A percentile compares a stretch with the other conserved stretches of the same genome.
Evolutionary conservation across 768 basidiomycete species (phyloP).

Genomic region (Tulasnella sp.): DNA sequence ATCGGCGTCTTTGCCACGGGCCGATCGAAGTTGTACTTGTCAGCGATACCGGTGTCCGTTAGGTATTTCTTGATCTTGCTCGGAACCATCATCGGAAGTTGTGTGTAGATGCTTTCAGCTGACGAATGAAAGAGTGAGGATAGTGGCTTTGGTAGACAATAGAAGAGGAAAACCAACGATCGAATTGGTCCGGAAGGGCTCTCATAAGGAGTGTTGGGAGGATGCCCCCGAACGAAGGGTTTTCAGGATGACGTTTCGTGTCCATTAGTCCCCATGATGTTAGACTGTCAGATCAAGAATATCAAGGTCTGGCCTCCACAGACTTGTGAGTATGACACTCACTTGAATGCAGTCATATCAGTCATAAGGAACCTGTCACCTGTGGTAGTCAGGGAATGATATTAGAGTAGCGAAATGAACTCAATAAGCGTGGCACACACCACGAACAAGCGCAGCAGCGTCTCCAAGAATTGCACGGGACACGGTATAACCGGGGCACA

Average conservation of each 20-base stretch:
- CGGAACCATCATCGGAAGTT: conserved; percentile 73
- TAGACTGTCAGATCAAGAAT: background rate
- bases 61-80: conserved; percentile 35
- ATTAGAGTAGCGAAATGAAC: too few species aligned
- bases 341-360: conserved; percentile 44
- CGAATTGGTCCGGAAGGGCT: conserved; percentile 58
- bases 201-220: conserved; percentile 61
- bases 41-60: conserved; percentile 25
- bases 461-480: conserved; percentile 76
- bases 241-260: conserved; percentile 60
- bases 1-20: conserved; percentile 21
- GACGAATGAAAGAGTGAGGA: background rate
- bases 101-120: background rate
- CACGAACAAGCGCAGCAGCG: conserved; percentile 74
- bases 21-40: conserved; percentile 47
- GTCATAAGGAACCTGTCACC: conserved; percentile 76
- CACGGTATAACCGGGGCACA: conserved; percentile 74
- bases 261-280: conserved; percentile 41
- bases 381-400: too few species aligned
- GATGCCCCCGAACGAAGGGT: conserved; percentile 58
- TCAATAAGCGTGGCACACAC: too few species aligned
- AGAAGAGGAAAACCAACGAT: conserved; percentile 43
- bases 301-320: too few species aligned
- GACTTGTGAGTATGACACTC: too few species aligned
- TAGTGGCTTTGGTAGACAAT: background rate